Evolutionary conservation across 2,329 filamentous ascomycete species (phyloP).

Genomic region (Botrytis byssoidea): DNA sequence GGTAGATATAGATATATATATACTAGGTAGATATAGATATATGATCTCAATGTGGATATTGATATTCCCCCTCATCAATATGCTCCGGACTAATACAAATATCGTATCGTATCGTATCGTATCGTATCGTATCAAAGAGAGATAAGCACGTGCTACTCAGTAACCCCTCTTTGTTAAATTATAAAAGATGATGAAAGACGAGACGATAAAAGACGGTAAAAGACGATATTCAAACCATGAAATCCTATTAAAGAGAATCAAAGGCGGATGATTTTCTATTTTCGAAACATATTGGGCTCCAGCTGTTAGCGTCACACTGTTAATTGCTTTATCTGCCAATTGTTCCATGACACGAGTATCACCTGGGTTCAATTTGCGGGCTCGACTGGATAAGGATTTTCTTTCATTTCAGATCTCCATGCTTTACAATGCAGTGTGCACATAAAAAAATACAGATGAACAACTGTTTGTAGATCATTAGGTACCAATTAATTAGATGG

Average conservation of each 20-base stretch:
- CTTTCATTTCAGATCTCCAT: slow-evolving; percentile 12
- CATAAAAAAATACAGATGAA: background rate
- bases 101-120: background rate
- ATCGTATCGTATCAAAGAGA: slow-evolving; percentile 7
- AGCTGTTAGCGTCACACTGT: slow-evolving; percentile 30
- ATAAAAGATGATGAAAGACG: background rate
- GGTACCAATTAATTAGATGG: background rate
- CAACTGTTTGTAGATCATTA: slow-evolving; percentile 6
- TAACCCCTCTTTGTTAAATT: slow-evolving; percentile 15
- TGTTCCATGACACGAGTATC: slow-evolving; percentile 32
- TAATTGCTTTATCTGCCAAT: slow-evolving; percentile 29
- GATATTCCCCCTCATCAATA: background rate
- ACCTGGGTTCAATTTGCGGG: background rate
- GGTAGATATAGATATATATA: background rate
- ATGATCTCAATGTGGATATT: background rate
- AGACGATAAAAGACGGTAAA: too few species aligned
- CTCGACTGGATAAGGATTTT: slow-evolving; percentile 27
- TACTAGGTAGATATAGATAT: background rate
- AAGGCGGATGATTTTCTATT: background rate
- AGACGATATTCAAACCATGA: background rate
- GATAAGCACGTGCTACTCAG: background rate
- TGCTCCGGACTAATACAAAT: background rate
- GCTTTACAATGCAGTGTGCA: background rate
- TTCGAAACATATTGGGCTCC: slow-evolving; percentile 25
- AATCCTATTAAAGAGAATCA: background rate